phyloP scores from a whole-genome alignment of 306 rosid species.

The Castanea sativa region DNA sequence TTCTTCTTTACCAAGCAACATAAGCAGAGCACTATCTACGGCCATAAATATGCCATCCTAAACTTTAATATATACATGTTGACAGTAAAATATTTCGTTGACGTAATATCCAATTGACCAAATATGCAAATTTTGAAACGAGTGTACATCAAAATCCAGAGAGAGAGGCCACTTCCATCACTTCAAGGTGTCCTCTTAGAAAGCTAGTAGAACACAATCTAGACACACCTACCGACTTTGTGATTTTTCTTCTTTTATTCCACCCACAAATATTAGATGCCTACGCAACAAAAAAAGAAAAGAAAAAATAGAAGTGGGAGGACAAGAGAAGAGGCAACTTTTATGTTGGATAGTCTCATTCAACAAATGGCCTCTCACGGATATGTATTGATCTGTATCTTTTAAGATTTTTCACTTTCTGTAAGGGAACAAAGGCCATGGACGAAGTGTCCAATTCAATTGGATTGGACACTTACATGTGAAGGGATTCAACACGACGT shows the following conservation, averaged over 20 bases:
- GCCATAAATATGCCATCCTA: neutral
- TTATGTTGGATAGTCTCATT: neutral
- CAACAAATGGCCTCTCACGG: neutral
- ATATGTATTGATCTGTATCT: neutral
- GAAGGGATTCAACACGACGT: constrained; percentile 10
- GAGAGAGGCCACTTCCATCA: neutral
- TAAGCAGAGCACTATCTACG: neutral
- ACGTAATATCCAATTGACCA: neutral
- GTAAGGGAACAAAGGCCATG: neutral
- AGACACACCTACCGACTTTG: neutral
- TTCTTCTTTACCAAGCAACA: neutral
- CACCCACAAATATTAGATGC: neutral
- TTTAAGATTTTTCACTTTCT: neutral
- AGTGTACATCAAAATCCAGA: neutral
- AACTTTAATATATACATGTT: neutral
- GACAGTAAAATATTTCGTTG: neutral
- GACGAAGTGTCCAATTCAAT: neutral
- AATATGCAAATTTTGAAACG: neutral
- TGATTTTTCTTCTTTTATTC: neutral
- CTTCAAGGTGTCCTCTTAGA: neutral
- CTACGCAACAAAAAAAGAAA: neutral
- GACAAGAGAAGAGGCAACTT: neutral
- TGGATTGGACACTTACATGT: constrained; percentile 1
- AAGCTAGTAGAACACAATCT: neutral
- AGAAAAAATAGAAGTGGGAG: neutral